Conservation (phyloP, 1,284 basidiomycete species). For the Tetrapyrgos nigripes region DNA sequence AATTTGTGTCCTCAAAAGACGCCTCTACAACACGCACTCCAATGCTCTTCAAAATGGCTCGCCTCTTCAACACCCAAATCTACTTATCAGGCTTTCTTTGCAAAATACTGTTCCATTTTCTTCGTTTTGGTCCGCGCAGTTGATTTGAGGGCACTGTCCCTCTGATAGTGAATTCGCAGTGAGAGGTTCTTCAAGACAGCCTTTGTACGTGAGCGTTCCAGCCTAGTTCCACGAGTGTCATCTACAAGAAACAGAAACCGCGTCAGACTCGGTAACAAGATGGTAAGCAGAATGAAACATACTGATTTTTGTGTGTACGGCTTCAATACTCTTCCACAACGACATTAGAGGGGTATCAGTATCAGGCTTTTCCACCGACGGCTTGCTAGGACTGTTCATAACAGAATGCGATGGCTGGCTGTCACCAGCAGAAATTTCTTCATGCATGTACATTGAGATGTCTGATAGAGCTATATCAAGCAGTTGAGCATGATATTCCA, state of each 20-base stretch:
- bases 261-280: not conserved
- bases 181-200: conserved; percentile 16
- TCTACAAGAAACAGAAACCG: not conserved
- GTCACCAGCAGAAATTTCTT: conserved; percentile 41
- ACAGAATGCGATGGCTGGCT: not conserved
- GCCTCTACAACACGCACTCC: no score
- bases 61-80: no score
- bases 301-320: conserved; percentile 14
- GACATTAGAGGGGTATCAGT: conserved; percentile 7
- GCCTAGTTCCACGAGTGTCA: conserved; percentile 10
- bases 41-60: no score
- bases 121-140: no score
- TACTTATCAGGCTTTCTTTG: no score
- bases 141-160: no score
- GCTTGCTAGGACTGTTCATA: conserved; percentile 9
- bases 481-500: conserved; percentile 59
- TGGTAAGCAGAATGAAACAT: not conserved
- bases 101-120: no score
- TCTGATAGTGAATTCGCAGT: conserved; percentile 14
- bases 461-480: conserved; percentile 63
- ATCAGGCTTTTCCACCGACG: not conserved
- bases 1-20: no score
- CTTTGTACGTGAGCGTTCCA: conserved; percentile 15
- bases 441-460: conserved; percentile 58
- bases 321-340: conserved; percentile 2